phyloP scores from a whole-genome alignment of 257 asterid species.

The Penstemon newberryi region DNA sequence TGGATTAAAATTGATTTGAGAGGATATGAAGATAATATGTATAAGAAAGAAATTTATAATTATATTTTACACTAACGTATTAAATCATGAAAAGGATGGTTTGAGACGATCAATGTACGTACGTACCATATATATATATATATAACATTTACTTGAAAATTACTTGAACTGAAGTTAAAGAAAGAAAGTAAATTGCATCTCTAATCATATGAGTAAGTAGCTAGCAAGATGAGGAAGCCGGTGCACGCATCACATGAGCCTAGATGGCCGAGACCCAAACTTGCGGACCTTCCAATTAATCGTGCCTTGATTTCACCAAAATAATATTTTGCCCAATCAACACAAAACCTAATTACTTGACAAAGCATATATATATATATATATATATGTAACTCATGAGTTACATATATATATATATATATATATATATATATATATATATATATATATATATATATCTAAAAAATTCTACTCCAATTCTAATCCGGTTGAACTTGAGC shows the following conservation, averaged over 20 bases:
- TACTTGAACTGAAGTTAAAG: slow-evolving; percentile 57
- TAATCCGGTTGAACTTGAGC: no score
- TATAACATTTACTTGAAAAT: slow-evolving; percentile 44
- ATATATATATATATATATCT: no score
- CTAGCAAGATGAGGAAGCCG: slow-evolving; percentile 10
- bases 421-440: no score
- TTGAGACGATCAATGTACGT: slow-evolving; percentile 39
- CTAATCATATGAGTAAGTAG: slow-evolving; percentile 19
- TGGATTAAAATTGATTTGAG: no score
- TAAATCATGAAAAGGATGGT: slow-evolving; percentile 28
- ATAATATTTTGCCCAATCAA: no score
- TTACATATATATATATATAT: no score
- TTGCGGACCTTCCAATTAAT: slow-evolving; percentile 17
- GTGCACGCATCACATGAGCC: slow-evolving; percentile 33
- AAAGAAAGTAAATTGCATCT: slow-evolving; percentile 39
- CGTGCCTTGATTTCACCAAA: slow-evolving; percentile 40
- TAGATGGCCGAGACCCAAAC: slow-evolving; percentile 21
- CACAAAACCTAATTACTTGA: no score
- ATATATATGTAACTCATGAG: no score
- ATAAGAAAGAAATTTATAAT: background rate
- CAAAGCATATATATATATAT: no score
- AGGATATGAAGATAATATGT: no score
- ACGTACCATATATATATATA: no score
- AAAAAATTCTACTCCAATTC: no score
- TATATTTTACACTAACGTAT: slow-evolving; percentile 31